Evolutionary conservation across 192 early-diverging fungal genomes (phyloP).

Genomic region (Coemansia guatemalensis): DNA sequence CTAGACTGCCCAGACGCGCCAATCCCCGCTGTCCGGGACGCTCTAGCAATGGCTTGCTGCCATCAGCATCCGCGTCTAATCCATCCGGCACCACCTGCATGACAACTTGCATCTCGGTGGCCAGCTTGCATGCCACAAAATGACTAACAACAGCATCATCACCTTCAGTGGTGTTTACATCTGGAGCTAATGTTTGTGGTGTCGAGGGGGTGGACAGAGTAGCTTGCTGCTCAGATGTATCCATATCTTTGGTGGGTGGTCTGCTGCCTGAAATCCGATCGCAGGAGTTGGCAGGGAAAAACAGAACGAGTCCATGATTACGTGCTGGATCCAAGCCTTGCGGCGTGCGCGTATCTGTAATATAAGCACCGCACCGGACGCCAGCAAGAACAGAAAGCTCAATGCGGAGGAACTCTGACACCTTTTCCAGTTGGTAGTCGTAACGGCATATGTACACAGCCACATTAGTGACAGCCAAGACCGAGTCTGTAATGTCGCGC

Average conservation of each 20-base stretch:
- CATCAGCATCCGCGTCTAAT: not conserved
- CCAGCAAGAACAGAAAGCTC: constrained; percentile 56
- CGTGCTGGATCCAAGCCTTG: constrained; percentile 33
- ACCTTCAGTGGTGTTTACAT: not conserved
- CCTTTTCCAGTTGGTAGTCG: constrained; percentile 67
- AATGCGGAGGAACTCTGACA: constrained; percentile 62
- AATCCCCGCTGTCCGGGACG: constrained; percentile 4
- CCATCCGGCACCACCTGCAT: constrained; percentile 27
- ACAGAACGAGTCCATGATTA: constrained; percentile 42
- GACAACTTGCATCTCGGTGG: constrained; percentile 40
- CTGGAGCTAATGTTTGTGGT: not conserved
- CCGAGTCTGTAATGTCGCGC: constrained; percentile 60
- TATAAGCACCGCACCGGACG: constrained; percentile 60
- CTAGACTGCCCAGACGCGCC: constrained; percentile 29
- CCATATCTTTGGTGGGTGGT: not conserved
- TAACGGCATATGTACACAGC: constrained; percentile 71
- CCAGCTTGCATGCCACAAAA: constrained; percentile 40
- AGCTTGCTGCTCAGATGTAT: not conserved
- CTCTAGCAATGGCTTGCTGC: not conserved
- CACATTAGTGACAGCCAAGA: constrained; percentile 61
- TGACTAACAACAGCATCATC: constrained; percentile 7
- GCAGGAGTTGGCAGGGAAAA: constrained; percentile 11
- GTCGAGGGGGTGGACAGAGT: not conserved
- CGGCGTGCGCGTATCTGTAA: constrained; percentile 42
- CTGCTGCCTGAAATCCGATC: not conserved